Evolutionary conservation across 495 filamentous ascomycete species (phyloP), one percentile per base, ranked within the genome.

Genomic region (Podospora tetraspora): DNA sequence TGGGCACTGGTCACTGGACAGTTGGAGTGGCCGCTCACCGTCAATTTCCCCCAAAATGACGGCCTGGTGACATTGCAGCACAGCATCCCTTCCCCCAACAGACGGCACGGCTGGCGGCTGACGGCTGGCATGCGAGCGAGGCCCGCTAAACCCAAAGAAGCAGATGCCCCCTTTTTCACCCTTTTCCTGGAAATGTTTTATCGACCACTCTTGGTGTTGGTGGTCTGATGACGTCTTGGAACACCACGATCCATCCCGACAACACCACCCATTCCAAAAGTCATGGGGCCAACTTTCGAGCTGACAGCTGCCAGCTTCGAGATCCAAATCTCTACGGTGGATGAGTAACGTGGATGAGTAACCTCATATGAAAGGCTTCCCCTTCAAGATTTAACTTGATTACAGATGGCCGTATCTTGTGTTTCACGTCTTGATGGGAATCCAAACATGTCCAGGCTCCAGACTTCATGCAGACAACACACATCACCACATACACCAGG

Each of bases 21-120:
- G 24, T 27, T 22, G 37, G 61, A 27, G 27, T 27, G 27, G 25
- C 27, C 34, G 57, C 57, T 52, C 43, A 52, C 43, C 43, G 43
- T 64, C 68, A 69, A 72, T 72, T 72, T 72, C 70, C 66, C 19
- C 67, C 65, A 59, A 66, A 72, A 72, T 72, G 68, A 69, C 66
- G 71, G 64, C 68, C 71, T 68, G 68, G 71, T 73, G 71, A 73
- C 71, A 73, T 64, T 66, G 29, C 63, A 29, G 60, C 59, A 27
- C 27, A 27, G 27, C 27, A 29, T 64, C 62, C 61, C 59, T 62
- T 60, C 64, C 62, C 56, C 12, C 52, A 64, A 59, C 29, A 19
- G 19, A 59, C 29, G 43, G 19, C 43, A 52, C 43, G 34, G 34
- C 34, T 43, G 34, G 29, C 32, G 9, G 11, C 32, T 13, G 12